These are phyloP conservation scores for Lanzia echinophila DNA, from an alignment of 2,329 filamentous ascomycete species.

Conservation along the genomic window DNA sequence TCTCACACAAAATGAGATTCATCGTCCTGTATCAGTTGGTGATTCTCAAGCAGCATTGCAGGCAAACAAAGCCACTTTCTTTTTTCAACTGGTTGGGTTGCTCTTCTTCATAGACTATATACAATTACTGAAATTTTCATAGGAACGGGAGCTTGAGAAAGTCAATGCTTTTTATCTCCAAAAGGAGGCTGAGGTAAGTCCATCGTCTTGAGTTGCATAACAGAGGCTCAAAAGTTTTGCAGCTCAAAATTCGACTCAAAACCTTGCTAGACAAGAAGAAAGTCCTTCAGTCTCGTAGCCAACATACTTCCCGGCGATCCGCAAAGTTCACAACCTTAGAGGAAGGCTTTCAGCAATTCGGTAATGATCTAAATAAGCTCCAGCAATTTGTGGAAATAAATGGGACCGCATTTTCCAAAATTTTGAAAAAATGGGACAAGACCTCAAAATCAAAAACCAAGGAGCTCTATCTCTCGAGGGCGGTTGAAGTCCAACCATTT, in stretches of 20 bases:
- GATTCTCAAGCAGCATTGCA: constrained; percentile 88
- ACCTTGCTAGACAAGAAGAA: constrained; percentile 94
- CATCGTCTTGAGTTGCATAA: background rate
- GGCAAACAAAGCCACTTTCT: constrained; percentile 97
- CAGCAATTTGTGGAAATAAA: constrained; percentile 99
- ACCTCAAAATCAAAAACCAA: constrained; percentile 98
- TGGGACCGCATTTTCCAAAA: constrained; percentile 95
- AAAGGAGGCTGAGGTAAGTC: constrained; percentile 87
- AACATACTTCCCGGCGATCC: constrained; percentile 75
- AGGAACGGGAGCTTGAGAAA: constrained; percentile 97
- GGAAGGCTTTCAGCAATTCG: constrained; percentile 96
- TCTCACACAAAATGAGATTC: constrained; percentile 62
- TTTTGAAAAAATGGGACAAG: constrained; percentile 99
- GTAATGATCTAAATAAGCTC: constrained; percentile 91
- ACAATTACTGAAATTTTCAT: constrained; percentile 36
- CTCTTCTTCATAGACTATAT: constrained; percentile 13
- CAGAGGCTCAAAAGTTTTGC: constrained; percentile 13
- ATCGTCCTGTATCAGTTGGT: constrained; percentile 40
- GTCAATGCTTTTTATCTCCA: constrained; percentile 97
- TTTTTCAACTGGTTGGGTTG: constrained; percentile 79
- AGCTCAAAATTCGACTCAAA: constrained; percentile 90
- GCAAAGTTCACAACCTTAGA: constrained; percentile 92
- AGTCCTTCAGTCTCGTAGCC: constrained; percentile 72
- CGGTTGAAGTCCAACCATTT: constrained; percentile 95
- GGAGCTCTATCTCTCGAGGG: constrained; percentile 89